Percentiles rank a stretch among this genome's conserved stretches.
These are phyloP conservation scores for Candida labiduridarum DNA, from an alignment of 1,139 yeast genomes.

Conservation along the genomic window DNA sequence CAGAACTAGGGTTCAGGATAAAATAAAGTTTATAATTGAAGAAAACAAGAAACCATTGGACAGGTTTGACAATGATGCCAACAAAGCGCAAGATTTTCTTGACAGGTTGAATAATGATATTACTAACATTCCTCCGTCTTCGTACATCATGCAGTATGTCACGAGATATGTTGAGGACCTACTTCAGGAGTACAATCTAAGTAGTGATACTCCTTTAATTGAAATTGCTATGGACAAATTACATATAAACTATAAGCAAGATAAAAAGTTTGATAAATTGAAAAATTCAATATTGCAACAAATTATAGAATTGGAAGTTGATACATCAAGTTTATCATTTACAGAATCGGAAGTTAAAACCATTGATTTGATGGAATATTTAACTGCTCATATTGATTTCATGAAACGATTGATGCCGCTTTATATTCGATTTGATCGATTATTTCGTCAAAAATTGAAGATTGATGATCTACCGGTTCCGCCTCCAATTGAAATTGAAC, in stretches of 20 bases:
- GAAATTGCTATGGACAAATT: conserved; percentile 4
- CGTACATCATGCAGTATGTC: neutral
- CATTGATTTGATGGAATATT: conserved; percentile 6
- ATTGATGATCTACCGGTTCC: conserved; percentile 5
- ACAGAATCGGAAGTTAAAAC: conserved; percentile 5
- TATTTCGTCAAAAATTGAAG: conserved; percentile 6
- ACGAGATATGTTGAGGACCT: conserved; percentile 3
- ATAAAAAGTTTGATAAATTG: conserved; percentile 2
- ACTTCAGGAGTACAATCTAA: conserved; percentile 1
- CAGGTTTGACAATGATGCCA: neutral
- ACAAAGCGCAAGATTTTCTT: neutral
- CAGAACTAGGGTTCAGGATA: conserved; percentile 1
- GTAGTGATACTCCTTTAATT: neutral
- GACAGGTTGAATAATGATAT: conserved; percentile 1
- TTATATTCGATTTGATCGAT: conserved; percentile 1
- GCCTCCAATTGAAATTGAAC: neutral
- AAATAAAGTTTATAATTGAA: neutral
- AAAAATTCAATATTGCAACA: conserved; percentile 5
- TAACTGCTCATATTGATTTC: conserved; percentile 9
- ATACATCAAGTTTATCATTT: conserved; percentile 7
- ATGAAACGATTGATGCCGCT: conserved; percentile 1
- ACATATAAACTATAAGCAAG: conserved; percentile 2
- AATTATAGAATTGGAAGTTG: conserved; percentile 3
- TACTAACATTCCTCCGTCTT: conserved; percentile 1
- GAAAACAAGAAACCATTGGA: conserved; percentile 1